A percentile compares a stretch with the other conserved stretches of the same genome.
Evolutionary conservation across 495 filamentous ascomycete genomes (phyloP).

Genomic region (Daldinia loculata): DNA sequence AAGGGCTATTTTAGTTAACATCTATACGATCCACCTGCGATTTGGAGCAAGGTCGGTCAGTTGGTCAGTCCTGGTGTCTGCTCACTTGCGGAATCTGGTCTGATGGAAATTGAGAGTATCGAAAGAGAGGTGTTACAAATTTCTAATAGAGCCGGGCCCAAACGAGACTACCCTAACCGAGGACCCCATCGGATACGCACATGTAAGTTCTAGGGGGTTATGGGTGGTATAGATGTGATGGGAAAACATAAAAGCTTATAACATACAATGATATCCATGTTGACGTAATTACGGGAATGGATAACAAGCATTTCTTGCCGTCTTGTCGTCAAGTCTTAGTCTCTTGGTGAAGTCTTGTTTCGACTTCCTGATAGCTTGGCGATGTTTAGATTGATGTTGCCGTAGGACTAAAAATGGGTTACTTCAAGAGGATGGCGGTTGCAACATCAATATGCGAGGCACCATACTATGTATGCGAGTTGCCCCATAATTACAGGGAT

Average conservation of each 20-base stretch:
- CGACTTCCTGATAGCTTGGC: constrained; percentile 27
- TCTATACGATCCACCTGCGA: constrained; percentile 36
- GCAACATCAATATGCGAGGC: background rate
- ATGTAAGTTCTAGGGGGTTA: background rate
- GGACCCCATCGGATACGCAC: background rate
- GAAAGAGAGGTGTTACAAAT: background rate
- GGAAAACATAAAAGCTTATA: background rate
- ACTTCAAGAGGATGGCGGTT: background rate
- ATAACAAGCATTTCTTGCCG: constrained; percentile 23
- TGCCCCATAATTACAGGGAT: constrained; percentile 7
- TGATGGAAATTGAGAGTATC: constrained; percentile 5
- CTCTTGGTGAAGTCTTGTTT: constrained; percentile 44
- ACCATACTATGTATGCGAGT: background rate
- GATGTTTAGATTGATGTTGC: constrained; percentile 12
- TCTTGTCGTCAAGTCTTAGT: constrained; percentile 18
- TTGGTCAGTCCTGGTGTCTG: constrained; percentile 19
- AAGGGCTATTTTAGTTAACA: constrained; percentile 27
- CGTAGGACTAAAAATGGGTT: background rate
- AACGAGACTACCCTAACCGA: constrained; percentile 5
- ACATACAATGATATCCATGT: background rate
- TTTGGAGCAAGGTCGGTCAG: constrained; percentile 13
- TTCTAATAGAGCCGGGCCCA: background rate
- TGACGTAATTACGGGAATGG: background rate
- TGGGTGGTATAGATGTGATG: background rate
- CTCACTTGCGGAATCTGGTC: constrained; percentile 18